A percentile compares a stretch with the other conserved stretches of the same genome.
Conservation (phyloP, 1,284 basidiomycete species). For the Moesziomyces globuligerus region DNA sequence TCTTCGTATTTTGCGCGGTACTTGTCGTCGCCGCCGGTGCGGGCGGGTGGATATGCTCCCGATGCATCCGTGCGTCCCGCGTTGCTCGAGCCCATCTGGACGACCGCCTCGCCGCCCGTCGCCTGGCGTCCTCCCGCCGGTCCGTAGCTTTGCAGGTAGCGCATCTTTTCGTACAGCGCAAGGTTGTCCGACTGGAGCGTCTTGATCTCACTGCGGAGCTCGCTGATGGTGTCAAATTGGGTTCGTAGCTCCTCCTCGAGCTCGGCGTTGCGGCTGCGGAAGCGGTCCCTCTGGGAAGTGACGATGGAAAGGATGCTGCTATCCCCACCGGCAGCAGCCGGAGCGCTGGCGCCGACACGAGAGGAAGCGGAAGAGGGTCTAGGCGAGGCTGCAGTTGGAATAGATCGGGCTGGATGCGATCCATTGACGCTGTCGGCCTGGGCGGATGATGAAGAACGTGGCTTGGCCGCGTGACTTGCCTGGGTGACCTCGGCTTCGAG, state of each 20-base stretch:
- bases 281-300: conserved; percentile 93
- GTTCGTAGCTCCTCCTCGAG: conserved; percentile 95
- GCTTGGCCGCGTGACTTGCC: conserved; percentile 1
- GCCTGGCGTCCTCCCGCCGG: conserved; percentile 47
- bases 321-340: conserved; percentile 13
- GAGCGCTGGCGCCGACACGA: neutral
- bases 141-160: conserved; percentile 58
- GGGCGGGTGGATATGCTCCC: conserved; percentile 29
- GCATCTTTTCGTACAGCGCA: conserved; percentile 62
- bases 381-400: conserved; percentile 3
- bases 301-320: conserved; percentile 74
- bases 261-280: conserved; percentile 93
- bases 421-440: conserved; percentile 7
- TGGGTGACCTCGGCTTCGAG: conserved; percentile 24
- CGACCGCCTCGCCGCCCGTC: conserved; percentile 16
- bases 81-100: conserved; percentile 17
- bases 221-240: conserved; percentile 91
- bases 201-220: conserved; percentile 68
- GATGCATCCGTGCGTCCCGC: conserved; percentile 19
- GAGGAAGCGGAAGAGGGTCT: conserved; percentile 10
- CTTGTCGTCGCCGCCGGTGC: conserved; percentile 73
- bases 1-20: conserved; percentile 94
- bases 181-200: conserved; percentile 62
- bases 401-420: conserved; percentile 3
- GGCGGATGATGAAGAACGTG: neutral